These are phyloP conservation scores for Aureobasidium sp. DNA, from an alignment of 2,329 filamentous ascomycete genomes.

Conservation along the genomic window DNA sequence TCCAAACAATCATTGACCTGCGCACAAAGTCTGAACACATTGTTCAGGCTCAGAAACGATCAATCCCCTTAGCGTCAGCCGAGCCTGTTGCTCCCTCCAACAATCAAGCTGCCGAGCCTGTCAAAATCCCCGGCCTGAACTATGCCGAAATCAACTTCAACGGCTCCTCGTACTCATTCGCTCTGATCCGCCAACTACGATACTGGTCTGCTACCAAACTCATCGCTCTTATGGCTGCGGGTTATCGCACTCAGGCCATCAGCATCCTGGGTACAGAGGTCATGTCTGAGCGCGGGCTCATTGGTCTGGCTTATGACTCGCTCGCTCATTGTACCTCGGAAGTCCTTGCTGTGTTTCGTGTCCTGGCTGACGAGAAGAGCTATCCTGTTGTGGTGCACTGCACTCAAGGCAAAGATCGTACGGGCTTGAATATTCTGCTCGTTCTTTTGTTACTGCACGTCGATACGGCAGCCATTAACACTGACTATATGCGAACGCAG, in stretches of 20 bases:
- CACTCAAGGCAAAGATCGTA: slow-evolving; percentile 84
- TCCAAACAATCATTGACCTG: slow-evolving; percentile 71
- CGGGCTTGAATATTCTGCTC: slow-evolving; percentile 63
- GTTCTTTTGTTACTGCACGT: slow-evolving; percentile 57
- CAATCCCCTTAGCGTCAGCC: slow-evolving; percentile 40
- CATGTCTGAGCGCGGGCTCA: slow-evolving; percentile 64
- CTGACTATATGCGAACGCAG: slow-evolving; percentile 66
- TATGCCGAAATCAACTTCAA: slow-evolving; percentile 69
- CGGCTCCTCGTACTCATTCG: slow-evolving; percentile 61
- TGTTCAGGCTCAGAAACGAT: slow-evolving; percentile 57
- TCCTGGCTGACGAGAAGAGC: slow-evolving; percentile 41
- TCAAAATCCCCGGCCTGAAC: slow-evolving; percentile 56
- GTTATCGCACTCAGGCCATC: slow-evolving; percentile 64
- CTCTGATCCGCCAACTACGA: slow-evolving; percentile 60
- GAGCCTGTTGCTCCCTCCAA: slow-evolving; percentile 43
- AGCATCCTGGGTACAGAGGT: slow-evolving; percentile 61
- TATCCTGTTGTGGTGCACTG: slow-evolving; percentile 72
- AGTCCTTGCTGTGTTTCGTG: slow-evolving; percentile 48
- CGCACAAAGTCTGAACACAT: slow-evolving; percentile 71
- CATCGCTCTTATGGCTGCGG: slow-evolving; percentile 55
- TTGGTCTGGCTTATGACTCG: slow-evolving; percentile 62
- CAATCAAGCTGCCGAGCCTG: slow-evolving; percentile 46
- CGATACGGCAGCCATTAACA: slow-evolving; percentile 52
- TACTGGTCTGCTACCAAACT: slow-evolving; percentile 61
- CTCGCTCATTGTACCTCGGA: slow-evolving; percentile 61